Evolutionary conservation across 2,329 filamentous ascomycete genomes (phyloP).

Genomic region (Neopestalotiopsis clavispora): DNA sequence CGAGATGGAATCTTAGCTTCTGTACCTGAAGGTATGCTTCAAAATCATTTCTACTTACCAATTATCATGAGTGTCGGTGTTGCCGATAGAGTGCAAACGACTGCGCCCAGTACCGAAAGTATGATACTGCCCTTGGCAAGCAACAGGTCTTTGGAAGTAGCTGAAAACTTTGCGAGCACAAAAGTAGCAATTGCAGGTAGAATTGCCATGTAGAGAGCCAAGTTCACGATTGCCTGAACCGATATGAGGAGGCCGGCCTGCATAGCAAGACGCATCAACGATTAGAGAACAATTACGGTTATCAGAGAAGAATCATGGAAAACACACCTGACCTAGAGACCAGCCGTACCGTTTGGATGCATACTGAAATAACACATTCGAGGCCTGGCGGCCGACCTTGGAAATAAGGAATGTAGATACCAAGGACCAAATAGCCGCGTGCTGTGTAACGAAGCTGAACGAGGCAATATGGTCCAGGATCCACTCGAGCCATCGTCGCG

Average conservation of each 20-base stretch:
- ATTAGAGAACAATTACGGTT: neutral
- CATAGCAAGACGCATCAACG: neutral
- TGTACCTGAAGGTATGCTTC: neutral
- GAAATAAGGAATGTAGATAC: constrained; percentile 10
- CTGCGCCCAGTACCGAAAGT: neutral
- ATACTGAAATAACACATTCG: constrained; percentile 9
- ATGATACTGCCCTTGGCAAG: constrained; percentile 2
- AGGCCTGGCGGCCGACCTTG: constrained; percentile 8
- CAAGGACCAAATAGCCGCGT: neutral
- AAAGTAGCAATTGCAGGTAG: constrained; percentile 5
- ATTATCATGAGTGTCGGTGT: neutral
- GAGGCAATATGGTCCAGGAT: neutral
- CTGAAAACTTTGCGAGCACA: neutral
- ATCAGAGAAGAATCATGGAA: neutral
- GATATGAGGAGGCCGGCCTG: constrained; percentile 10
- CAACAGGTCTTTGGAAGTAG: neutral
- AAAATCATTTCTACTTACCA: neutral
- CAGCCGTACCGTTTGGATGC: constrained; percentile 14
- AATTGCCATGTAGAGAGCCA: constrained; percentile 6
- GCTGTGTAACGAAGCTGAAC: constrained; percentile 6
- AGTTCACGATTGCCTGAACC: constrained; percentile 5
- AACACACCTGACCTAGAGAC: constrained; percentile 2
- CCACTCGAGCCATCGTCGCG: neutral
- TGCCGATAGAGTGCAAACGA: neutral
- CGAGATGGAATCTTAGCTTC: neutral